phyloP scores from a whole-genome alignment of 352 stramenopile species.

The Globisporangium apiculatum region DNA sequence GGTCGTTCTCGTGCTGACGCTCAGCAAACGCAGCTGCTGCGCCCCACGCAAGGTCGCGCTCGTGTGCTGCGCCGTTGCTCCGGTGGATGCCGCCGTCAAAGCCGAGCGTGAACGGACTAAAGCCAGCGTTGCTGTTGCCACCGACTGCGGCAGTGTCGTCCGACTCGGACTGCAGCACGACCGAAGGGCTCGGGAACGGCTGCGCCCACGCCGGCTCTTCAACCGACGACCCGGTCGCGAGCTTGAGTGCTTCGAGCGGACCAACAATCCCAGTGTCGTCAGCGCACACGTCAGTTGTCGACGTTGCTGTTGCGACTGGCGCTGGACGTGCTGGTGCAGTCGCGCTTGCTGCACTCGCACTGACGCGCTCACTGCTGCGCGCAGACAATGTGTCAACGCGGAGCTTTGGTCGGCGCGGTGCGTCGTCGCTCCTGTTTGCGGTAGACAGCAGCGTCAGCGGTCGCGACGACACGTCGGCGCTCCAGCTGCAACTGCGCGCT shows the following conservation, averaged over 20 bases:
- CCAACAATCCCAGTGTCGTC: slow-evolving; percentile 31
- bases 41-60: slow-evolving; percentile 23
- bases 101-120: slow-evolving; percentile 67
- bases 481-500: slow-evolving; percentile 3
- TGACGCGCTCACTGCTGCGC: too few species aligned
- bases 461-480: slow-evolving; percentile 1
- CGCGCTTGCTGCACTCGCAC: too few species aligned
- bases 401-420: slow-evolving; percentile 29
- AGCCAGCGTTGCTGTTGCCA: slow-evolving; percentile 22
- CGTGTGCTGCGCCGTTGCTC: slow-evolving; percentile 17
- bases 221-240: slow-evolving; percentile 49
- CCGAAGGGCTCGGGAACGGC: slow-evolving; percentile 47
- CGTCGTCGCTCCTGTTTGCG: slow-evolving; percentile 1
- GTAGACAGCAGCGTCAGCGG: background rate
- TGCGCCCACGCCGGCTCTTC: slow-evolving; percentile 63
- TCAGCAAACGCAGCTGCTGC: slow-evolving; percentile 4
- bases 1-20: slow-evolving; percentile 6
- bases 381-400: slow-evolving; percentile 35
- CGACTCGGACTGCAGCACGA: slow-evolving; percentile 20
- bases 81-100: slow-evolving; percentile 62
- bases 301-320: slow-evolving; percentile 8
- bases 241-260: slow-evolving; percentile 63
- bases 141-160: slow-evolving; percentile 20
- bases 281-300: background rate
- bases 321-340: background rate